Conservation (phyloP, 2,329 filamentous ascomycete species). For the Cercospora citrullina region DNA sequence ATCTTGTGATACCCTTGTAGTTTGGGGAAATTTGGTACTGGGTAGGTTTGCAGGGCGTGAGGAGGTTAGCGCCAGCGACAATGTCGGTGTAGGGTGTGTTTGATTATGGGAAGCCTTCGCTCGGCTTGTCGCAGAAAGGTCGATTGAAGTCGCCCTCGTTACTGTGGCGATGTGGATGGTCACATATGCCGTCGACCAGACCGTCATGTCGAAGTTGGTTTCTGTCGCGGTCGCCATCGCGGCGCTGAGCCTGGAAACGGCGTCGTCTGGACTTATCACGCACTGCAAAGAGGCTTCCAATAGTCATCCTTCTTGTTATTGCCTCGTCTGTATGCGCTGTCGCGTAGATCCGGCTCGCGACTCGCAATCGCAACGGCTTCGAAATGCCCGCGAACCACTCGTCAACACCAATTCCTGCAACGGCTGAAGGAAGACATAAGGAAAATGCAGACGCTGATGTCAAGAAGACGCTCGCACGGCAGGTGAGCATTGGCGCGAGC, state of each 20-base stretch:
- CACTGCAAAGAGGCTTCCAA: not conserved
- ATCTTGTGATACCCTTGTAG: conserved; percentile 4
- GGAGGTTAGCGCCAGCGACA: conserved; percentile 3
- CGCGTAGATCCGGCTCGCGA: not conserved
- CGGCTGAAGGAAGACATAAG: not conserved
- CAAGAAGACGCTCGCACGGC: not conserved
- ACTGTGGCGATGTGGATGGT: conserved; percentile 6
- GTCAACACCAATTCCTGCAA: not conserved
- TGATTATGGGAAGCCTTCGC: not conserved
- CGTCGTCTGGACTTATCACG: not conserved
- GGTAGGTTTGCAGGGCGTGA: conserved; percentile 7
- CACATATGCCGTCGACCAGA: conserved; percentile 12
- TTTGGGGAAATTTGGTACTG: conserved; percentile 9
- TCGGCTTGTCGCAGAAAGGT: not conserved
- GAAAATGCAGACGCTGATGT: not conserved
- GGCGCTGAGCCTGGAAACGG: not conserved
- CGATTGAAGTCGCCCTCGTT: not conserved
- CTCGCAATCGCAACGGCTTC: not conserved
- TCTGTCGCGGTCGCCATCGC: conserved; percentile 2
- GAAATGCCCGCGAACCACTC: not conserved
- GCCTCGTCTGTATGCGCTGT: not conserved
- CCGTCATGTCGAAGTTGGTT: not conserved
- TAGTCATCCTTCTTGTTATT: not conserved
- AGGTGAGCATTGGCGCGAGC: not conserved
- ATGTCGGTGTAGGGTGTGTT: not conserved